A percentile compares a stretch with the other conserved stretches of the same genome.
Evolutionary conservation across 2,329 filamentous ascomycete species (phyloP).

Genomic region (Pseudogymnoascus sp.): DNA sequence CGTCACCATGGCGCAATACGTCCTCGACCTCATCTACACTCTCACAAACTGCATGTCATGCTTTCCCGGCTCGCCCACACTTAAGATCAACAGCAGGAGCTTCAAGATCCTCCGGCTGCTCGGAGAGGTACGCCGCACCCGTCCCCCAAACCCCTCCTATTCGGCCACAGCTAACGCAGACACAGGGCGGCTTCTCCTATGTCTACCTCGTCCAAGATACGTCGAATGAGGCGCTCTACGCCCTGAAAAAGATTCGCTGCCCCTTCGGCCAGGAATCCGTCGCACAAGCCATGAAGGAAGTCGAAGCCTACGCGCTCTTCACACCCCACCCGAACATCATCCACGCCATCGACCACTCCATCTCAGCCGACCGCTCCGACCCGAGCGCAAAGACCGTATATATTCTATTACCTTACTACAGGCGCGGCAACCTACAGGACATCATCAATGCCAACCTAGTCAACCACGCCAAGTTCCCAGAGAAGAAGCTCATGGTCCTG

Average conservation of each 20-base stretch:
- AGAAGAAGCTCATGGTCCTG: constrained; percentile 77
- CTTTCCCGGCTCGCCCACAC: constrained; percentile 86
- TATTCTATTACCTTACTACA: constrained; percentile 91
- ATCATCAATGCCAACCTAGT: constrained; percentile 98
- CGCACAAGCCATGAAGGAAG: constrained; percentile 88
- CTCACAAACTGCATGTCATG: constrained; percentile 93
- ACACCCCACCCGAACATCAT: constrained; percentile 78
- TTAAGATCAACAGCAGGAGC: constrained; percentile 89
- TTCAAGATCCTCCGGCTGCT: constrained; percentile 94
- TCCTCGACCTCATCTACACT: constrained; percentile 84
- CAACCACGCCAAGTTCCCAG: constrained; percentile 86
- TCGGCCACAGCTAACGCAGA: constrained; percentile 13
- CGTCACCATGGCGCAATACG: constrained; percentile 64
- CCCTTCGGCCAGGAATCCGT: constrained; percentile 97
- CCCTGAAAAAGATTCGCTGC: constrained; percentile 97
- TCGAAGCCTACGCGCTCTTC: constrained; percentile 93
- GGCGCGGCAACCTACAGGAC: constrained; percentile 91
- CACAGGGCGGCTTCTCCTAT: constrained; percentile 90
- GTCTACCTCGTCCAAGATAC: constrained; percentile 98
- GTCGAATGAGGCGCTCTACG: constrained; percentile 73
- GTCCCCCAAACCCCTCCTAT: not conserved
- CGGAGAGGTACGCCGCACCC: constrained; percentile 61
- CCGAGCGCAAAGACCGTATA: constrained; percentile 86
- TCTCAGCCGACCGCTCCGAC: constrained; percentile 64
- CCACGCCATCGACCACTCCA: constrained; percentile 72